Evolutionary conservation across 208 protist genomes (phyloP).

Genomic region (Crithidia sp.): DNA sequence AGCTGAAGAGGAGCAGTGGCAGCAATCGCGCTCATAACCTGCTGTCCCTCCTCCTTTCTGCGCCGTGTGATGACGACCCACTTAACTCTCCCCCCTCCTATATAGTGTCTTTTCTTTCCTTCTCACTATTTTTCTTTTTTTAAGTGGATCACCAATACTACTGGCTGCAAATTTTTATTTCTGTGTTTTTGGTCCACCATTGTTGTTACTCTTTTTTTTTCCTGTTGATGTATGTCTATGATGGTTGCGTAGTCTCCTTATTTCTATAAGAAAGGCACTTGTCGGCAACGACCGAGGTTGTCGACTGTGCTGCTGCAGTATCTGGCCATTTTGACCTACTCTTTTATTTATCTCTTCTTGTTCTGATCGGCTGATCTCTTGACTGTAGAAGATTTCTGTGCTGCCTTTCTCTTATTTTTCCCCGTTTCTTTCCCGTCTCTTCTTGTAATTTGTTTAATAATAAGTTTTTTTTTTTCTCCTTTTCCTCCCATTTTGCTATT

Average conservation of each 20-base stretch:
- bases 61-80: too few species aligned
- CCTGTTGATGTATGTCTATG: neutral
- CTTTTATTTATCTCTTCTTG: too few species aligned
- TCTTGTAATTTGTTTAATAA: constrained; percentile 13
- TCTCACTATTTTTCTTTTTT: neutral
- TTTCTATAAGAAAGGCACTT: too few species aligned
- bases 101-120: neutral
- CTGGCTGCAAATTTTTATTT: neutral
- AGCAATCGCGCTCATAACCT: too few species aligned
- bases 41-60: too few species aligned
- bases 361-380: too few species aligned
- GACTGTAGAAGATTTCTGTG: neutral
- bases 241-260: too few species aligned
- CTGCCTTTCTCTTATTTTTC: constrained; percentile 10
- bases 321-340: too few species aligned
- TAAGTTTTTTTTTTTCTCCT: constrained; percentile 20
- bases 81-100: neutral
- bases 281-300: too few species aligned
- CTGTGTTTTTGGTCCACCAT: neutral
- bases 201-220: constrained; percentile 10
- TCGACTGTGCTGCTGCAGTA: too few species aligned
- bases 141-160: too few species aligned
- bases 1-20: too few species aligned
- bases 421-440: constrained; percentile 4
- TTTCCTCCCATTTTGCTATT: constrained; percentile 4